A percentile compares a stretch with the other conserved stretches of the same genome.
Evolutionary conservation across 495 filamentous ascomycete species (phyloP).

Genomic region (Podospora australis): DNA sequence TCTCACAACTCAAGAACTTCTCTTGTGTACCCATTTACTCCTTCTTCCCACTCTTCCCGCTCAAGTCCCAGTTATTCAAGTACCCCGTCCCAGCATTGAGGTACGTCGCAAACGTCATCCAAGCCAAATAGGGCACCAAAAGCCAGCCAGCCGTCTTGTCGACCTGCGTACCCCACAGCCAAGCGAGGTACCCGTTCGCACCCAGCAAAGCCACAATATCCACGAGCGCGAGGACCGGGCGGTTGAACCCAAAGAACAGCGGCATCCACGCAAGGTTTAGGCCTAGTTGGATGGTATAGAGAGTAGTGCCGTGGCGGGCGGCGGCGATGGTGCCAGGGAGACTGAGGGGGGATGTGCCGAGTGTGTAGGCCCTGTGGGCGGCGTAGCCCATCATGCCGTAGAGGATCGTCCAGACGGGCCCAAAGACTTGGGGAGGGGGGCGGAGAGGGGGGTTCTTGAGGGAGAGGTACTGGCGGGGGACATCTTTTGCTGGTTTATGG

Average conservation of each 20-base stretch:
- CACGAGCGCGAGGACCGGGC: conserved; percentile 64
- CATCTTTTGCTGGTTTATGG: conserved; percentile 35
- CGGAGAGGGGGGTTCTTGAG: conserved; percentile 74
- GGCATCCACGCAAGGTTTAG: conserved; percentile 91
- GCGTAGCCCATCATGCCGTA: conserved; percentile 90
- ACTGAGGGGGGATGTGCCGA: conserved; percentile 43
- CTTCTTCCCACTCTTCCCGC: conserved; percentile 2
- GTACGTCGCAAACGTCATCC: conserved; percentile 82
- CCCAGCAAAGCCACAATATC: conserved; percentile 70
- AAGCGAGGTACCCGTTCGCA: conserved; percentile 61
- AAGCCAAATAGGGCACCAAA: conserved; percentile 70
- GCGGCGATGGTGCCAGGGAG: conserved; percentile 20
- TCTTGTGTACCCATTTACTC: too few relatives aligned
- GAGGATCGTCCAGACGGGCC: conserved; percentile 76
- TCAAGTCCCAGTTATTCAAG: conserved; percentile 65
- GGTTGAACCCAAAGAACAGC: conserved; percentile 71
- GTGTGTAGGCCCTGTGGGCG: conserved; percentile 58
- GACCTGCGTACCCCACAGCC: conserved; percentile 60
- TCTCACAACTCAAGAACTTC: too few relatives aligned
- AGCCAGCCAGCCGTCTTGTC: conserved; percentile 66
- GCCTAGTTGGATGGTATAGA: conserved; percentile 79
- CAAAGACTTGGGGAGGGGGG: conserved; percentile 76
- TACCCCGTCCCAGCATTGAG: conserved; percentile 64
- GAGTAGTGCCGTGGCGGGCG: conserved; percentile 55
- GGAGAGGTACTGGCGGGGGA: conserved; percentile 53